Conservation (phyloP, 177 flowering plant species). For the Vitis hybrid region DNA sequence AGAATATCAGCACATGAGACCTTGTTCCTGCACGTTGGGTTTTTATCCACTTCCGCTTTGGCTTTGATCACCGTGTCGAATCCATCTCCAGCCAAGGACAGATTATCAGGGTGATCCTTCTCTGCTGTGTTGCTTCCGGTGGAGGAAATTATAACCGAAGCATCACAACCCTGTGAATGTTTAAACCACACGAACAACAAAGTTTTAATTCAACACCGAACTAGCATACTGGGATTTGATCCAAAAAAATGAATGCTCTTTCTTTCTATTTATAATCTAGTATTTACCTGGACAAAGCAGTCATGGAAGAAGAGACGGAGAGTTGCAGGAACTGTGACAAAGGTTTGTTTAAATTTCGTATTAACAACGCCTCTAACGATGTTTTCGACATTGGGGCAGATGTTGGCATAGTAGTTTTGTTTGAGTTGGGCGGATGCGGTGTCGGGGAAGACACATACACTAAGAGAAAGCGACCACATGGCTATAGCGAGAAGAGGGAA, state of each 20-base stretch:
- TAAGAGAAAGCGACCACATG: conserved; percentile 16
- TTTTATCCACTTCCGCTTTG: conserved; percentile 69
- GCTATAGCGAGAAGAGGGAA: conserved; percentile 4
- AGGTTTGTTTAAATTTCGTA: conserved; percentile 52
- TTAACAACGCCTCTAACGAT: conserved; percentile 51
- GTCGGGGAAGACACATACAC: conserved; percentile 25
- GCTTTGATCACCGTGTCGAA: conserved; percentile 91
- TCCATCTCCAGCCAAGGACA: conserved; percentile 91
- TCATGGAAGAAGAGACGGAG: conserved; percentile 81
- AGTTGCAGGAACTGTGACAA: conserved; percentile 69
- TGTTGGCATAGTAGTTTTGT: conserved; percentile 48
- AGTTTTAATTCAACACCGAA: neutral
- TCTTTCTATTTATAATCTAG: neutral
- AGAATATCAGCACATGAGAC: conserved; percentile 97
- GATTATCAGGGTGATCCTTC: conserved; percentile 79
- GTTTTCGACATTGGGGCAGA: conserved; percentile 66
- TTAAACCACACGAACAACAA: neutral
- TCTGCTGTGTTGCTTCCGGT: conserved; percentile 61
- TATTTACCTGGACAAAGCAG: conserved; percentile 59
- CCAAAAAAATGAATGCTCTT: neutral
- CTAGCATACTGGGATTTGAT: neutral
- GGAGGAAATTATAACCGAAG: conserved; percentile 67
- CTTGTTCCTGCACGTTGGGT: conserved; percentile 61
- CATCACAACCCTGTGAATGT: conserved; percentile 80
- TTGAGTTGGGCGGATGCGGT: conserved; percentile 42